Conservation (phyloP, 2,329 filamentous ascomycete genomes). For the Alternaria sp. region DNA sequence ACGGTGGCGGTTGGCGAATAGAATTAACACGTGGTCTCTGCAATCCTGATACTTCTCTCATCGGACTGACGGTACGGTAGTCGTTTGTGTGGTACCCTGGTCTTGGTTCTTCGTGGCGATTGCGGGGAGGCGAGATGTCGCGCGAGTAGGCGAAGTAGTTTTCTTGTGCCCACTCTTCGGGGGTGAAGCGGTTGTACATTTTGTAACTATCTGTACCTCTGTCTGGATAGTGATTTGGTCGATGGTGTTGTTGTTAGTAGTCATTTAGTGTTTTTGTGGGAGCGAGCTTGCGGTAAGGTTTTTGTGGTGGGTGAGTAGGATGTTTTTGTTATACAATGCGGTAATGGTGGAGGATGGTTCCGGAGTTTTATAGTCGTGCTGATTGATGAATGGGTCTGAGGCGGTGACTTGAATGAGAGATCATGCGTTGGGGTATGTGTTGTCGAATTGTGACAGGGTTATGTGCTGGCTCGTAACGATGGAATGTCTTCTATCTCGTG, state of each 20-base stretch:
- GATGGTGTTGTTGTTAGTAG: not conserved
- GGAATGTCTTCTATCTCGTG: not conserved
- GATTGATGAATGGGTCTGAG: not conserved
- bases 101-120: not conserved
- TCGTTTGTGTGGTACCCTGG: not conserved
- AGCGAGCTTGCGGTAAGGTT: not conserved
- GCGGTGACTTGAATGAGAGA: not conserved
- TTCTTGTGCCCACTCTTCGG: not conserved
- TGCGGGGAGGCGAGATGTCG: not conserved
- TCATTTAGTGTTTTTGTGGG: not conserved
- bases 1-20: not conserved
- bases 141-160: not conserved
- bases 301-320: not conserved
- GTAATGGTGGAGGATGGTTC: not conserved
- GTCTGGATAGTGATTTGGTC: not conserved
- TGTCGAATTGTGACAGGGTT: accelerated
- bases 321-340: not conserved
- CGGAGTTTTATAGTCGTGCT: not conserved
- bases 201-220: not conserved
- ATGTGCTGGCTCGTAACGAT: not conserved
- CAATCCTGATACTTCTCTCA: not conserved
- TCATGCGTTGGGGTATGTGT: not conserved
- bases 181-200: not conserved
- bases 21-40: not conserved
- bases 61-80: not conserved